These are phyloP conservation scores for Amanita muscaria DNA, from an alignment of 768 basidiomycete genomes.

Conservation along the genomic window DNA sequence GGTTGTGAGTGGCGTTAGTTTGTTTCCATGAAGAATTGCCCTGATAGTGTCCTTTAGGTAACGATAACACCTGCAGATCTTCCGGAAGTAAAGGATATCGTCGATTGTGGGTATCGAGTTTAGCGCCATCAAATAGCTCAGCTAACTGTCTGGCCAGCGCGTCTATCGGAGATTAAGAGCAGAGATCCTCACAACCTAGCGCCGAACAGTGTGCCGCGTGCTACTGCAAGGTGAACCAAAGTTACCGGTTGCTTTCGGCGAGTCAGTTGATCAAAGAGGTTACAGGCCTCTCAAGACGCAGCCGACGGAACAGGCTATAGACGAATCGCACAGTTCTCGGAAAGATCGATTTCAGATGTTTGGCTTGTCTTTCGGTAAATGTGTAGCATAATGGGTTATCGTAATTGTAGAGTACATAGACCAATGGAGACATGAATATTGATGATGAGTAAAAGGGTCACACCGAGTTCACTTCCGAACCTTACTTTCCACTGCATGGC, in stretches of 20 bases:
- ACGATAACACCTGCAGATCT: slow-evolving; percentile 27
- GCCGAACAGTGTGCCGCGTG: not conserved
- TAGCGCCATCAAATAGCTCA: not conserved
- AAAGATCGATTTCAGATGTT: slow-evolving; percentile 22
- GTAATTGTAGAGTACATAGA: not conserved
- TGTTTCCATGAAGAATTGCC: not conserved
- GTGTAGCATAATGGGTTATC: slow-evolving; percentile 11
- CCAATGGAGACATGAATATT: no score
- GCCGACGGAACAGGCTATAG: slow-evolving; percentile 16
- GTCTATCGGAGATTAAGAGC: slow-evolving; percentile 4
- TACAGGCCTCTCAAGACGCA: slow-evolving; percentile 15
- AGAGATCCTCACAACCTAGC: not conserved
- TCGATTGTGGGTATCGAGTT: slow-evolving; percentile 16
- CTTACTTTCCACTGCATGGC: slow-evolving; percentile 30
- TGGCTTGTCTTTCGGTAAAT: slow-evolving; percentile 24
- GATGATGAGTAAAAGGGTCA: slow-evolving; percentile 6
- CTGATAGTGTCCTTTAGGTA: slow-evolving; percentile 20
- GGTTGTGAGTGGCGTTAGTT: slow-evolving; percentile 26
- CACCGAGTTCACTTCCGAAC: no score
- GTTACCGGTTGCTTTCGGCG: not conserved
- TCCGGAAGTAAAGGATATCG: slow-evolving; percentile 29
- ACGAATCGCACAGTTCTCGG: slow-evolving; percentile 10
- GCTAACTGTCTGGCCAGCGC: slow-evolving; percentile 4
- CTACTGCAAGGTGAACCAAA: slow-evolving; percentile 1
- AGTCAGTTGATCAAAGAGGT: not conserved